A percentile compares a stretch with the other conserved stretches of the same genome.
Evolutionary conservation across 2,329 filamentous ascomycete species (phyloP).

Genomic region (Escovopsis weberi): DNA sequence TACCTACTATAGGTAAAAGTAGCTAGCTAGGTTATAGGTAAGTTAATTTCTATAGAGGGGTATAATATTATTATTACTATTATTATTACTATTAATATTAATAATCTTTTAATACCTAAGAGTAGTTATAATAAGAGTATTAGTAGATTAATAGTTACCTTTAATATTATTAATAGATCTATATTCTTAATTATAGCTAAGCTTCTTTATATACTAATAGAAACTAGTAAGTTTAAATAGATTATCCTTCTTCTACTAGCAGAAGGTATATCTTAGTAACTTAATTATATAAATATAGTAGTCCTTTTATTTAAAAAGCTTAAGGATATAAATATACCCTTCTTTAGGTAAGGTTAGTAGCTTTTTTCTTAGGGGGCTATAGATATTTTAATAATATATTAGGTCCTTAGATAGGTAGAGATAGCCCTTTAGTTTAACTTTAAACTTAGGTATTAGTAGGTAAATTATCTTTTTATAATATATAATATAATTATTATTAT

Average conservation of each 20-base stretch:
- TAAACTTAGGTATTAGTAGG: no score
- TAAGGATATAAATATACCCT: not conserved
- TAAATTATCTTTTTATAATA: no score
- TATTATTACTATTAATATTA: not conserved
- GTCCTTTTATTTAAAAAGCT: not conserved
- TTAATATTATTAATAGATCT: not conserved
- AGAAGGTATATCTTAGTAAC: not conserved
- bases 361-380: no score
- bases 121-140: not conserved
- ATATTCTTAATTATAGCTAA: not conserved
- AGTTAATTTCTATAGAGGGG: not conserved
- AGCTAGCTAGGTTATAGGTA: no score
- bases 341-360: no score
- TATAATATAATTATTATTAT: no score
- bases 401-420: no score
- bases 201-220: no score
- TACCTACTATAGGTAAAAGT: no score
- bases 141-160: not conserved
- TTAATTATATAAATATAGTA: not conserved
- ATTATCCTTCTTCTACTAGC: not conserved
- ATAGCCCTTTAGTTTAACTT: not conserved
- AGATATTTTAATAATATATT: no score
- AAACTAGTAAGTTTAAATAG: not conserved
- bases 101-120: not conserved
- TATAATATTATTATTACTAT: no score